Conservation (phyloP, 1,284 basidiomycete genomes). For the Moesziomyces parantarcticus region DNA sequence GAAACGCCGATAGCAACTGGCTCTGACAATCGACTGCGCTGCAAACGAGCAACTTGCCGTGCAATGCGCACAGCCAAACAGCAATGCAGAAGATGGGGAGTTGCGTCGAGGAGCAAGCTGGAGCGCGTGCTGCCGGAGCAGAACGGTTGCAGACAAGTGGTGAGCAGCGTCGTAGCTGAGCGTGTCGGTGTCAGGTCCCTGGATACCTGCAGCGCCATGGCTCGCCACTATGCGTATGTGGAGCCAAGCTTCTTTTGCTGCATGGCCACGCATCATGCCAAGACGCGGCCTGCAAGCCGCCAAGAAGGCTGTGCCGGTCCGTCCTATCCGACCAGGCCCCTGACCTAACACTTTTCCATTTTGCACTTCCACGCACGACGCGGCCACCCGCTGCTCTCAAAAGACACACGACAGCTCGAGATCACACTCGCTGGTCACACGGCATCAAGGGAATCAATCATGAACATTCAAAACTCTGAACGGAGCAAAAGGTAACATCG, state of each 20-base stretch:
- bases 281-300: background rate
- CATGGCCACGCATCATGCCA: background rate
- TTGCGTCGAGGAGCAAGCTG: background rate
- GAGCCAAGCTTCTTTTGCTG: background rate
- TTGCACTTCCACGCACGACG: too few species aligned
- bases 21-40: too few species aligned
- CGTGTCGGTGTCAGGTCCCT: background rate
- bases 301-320: background rate
- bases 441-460: slow-evolving; percentile 24
- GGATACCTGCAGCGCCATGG: too few species aligned
- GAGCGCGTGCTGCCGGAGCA: background rate
- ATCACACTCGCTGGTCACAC: background rate
- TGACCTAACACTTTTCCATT: too few species aligned
- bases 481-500: slow-evolving; percentile 29
- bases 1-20: background rate
- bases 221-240: background rate
- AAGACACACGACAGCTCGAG: too few species aligned
- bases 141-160: background rate
- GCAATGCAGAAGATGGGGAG: too few species aligned
- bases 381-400: too few species aligned
- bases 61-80: too few species aligned
- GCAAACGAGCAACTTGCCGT: too few species aligned
- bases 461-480: slow-evolving; percentile 46
- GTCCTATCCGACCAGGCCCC: too few species aligned
- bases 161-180: background rate